Percentiles rank a stretch among this genome's conserved stretches.
Evolutionary conservation across 495 filamentous ascomycete genomes (phyloP).

Genomic region (Pyrenula massariospora): DNA sequence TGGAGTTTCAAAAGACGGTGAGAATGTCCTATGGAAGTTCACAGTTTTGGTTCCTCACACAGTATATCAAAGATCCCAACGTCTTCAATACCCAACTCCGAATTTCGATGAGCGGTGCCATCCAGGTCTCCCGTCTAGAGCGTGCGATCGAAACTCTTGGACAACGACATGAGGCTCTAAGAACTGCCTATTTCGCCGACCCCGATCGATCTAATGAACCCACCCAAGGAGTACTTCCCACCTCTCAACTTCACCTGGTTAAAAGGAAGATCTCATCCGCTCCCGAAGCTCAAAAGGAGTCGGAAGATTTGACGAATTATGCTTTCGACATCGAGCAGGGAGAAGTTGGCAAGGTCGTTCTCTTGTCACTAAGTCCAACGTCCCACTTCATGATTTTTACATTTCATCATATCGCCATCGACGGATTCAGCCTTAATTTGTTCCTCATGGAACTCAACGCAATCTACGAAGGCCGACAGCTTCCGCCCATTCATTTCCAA

Average conservation of each 20-base stretch:
- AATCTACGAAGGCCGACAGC: slow-evolving; percentile 12
- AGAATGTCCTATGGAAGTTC: slow-evolving; percentile 18
- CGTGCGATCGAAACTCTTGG: slow-evolving; percentile 18
- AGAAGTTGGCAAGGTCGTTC: not conserved
- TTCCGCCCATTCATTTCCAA: slow-evolving; percentile 1
- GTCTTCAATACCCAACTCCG: slow-evolving; percentile 11
- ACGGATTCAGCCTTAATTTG: slow-evolving; percentile 11
- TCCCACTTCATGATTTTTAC: slow-evolving; percentile 19
- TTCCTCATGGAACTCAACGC: slow-evolving; percentile 12
- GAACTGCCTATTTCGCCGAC: no score
- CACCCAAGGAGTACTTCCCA: no score
- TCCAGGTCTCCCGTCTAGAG: slow-evolving; percentile 8
- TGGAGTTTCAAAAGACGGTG: not conserved
- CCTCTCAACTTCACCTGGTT: no score
- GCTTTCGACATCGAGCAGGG: slow-evolving; percentile 15
- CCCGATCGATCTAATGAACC: no score
- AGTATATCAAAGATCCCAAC: slow-evolving; percentile 12
- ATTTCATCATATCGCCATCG: slow-evolving; percentile 17
- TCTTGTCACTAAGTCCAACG: slow-evolving; percentile 12
- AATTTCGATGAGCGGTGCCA: not conserved
- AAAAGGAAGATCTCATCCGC: no score
- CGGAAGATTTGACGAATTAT: no score
- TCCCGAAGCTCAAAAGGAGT: no score
- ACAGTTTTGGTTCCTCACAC: slow-evolving; percentile 24
- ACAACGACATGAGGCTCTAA: slow-evolving; percentile 28